A percentile compares a stretch with the other conserved stretches of the same genome.
Conservation (phyloP, 192 early-diverging fungal species). For the Rhizophagus sp. region DNA sequence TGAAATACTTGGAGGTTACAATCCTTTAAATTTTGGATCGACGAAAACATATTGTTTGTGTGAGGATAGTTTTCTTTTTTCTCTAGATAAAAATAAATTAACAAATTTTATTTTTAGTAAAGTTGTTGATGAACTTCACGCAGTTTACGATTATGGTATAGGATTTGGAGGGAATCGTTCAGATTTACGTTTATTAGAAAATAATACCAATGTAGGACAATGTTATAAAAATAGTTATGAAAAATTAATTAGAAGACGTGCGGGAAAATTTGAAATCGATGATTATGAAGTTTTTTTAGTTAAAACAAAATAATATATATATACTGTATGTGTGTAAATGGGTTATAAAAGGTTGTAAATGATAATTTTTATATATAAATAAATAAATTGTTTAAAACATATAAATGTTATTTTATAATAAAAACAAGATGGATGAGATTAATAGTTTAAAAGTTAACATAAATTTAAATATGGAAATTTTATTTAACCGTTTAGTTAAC, state of each 20-base stretch:
- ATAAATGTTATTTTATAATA: too few relatives aligned
- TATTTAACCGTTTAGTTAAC: too few relatives aligned
- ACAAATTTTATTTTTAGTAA: background rate
- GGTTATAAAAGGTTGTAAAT: too few relatives aligned
- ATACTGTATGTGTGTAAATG: too few relatives aligned
- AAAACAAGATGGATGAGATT: too few relatives aligned
- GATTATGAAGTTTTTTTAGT: background rate
- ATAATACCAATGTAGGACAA: background rate
- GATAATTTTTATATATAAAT: too few relatives aligned
- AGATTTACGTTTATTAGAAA: background rate
- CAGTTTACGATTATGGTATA: background rate
- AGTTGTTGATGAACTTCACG: background rate
- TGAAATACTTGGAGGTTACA: slow-evolving; percentile 35
- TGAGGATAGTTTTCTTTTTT: background rate
- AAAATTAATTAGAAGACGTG: background rate
- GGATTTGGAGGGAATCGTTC: background rate
- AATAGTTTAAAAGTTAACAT: too few relatives aligned
- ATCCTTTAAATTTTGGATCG: slow-evolving; percentile 27
- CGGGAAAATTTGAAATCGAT: background rate
- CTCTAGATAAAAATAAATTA: background rate
- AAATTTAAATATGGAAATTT: too few relatives aligned
- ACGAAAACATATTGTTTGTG: background rate
- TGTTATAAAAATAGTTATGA: background rate
- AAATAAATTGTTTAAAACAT: too few relatives aligned
- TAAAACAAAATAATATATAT: background rate